A percentile compares a stretch with the other conserved stretches of the same genome.
Evolutionary conservation across 495 filamentous ascomycete genomes (phyloP).

Genomic region (Xylaria grammica): DNA sequence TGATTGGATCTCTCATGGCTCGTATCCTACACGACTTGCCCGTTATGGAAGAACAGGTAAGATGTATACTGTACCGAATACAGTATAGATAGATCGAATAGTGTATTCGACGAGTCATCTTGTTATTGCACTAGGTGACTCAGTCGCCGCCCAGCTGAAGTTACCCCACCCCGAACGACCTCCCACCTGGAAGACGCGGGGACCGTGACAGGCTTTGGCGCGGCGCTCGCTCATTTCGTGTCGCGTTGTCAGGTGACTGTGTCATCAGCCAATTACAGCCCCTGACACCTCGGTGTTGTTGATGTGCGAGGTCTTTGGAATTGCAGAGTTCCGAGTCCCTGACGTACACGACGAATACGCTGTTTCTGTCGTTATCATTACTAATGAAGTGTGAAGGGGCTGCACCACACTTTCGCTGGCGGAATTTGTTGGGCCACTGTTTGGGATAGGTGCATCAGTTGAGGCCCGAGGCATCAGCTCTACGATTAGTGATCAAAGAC

Average conservation of each 20-base stretch:
- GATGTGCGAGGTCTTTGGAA: neutral
- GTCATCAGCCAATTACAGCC: constrained; percentile 1
- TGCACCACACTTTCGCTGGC: constrained; percentile 13
- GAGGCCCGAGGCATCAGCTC: neutral
- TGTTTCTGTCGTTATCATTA: too few relatives aligned
- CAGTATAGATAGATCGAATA: too few relatives aligned
- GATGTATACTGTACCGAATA: neutral
- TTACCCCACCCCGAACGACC: neutral
- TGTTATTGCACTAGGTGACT: too few relatives aligned
- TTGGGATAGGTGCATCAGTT: neutral
- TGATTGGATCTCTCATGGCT: constrained; percentile 1
- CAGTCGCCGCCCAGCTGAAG: too few relatives aligned
- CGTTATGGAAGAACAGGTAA: neutral
- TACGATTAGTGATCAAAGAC: constrained; percentile 13
- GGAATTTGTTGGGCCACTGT: neutral
- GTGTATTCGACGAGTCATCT: too few relatives aligned
- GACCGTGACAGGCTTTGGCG: neutral
- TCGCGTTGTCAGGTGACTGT: constrained; percentile 27
- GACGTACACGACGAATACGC: neutral
- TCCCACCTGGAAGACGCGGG: constrained; percentile 5
- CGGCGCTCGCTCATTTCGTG: neutral
- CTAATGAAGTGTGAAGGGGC: too few relatives aligned
- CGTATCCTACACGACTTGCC: neutral
- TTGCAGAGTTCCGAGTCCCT: neutral
- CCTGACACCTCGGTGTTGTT: constrained; percentile 7